These are phyloP conservation scores for Debaryomyces udenii DNA, from an alignment of 1,139 yeast genomes.

Conservation along the genomic window DNA sequence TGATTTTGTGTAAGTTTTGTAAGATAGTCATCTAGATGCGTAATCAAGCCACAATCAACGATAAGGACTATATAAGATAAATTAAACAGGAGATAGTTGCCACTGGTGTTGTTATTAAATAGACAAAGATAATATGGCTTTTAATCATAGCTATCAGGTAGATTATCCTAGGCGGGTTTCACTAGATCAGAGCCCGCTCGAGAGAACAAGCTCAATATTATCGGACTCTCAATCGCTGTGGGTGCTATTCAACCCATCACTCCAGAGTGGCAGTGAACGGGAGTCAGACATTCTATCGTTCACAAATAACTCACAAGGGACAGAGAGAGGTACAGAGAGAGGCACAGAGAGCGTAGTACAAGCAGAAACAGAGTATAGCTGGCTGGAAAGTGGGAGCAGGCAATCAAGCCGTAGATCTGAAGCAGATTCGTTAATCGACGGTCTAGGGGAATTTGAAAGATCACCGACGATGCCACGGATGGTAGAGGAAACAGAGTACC, in stretches of 20 bases:
- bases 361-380: not conserved
- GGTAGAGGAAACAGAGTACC: not conserved
- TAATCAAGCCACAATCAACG: conserved; percentile 8
- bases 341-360: not conserved
- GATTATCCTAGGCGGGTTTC: conserved; percentile 5
- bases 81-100: conserved; percentile 3
- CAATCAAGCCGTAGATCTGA: not conserved
- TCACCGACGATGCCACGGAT: not conserved
- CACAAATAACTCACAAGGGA: conserved; percentile 30
- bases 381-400: not conserved
- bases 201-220: conserved; percentile 11
- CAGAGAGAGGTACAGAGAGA: not conserved
- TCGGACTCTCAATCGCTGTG: conserved; percentile 43
- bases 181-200: conserved; percentile 6
- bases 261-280: conserved; percentile 14
- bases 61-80: not conserved
- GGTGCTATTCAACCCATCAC: conserved; percentile 44
- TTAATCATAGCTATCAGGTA: conserved; percentile 9
- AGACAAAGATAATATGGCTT: conserved; percentile 7
- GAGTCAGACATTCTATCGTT: conserved; percentile 45
- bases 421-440: conserved; percentile 6
- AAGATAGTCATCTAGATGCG: not conserved
- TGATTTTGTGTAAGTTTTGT: too few relatives aligned
- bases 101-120: not conserved
- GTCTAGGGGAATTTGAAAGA: not conserved